Base-by-base conservation (phyloP, 805 yeast species). In the Tetrapisispora fleetii region DNA sequence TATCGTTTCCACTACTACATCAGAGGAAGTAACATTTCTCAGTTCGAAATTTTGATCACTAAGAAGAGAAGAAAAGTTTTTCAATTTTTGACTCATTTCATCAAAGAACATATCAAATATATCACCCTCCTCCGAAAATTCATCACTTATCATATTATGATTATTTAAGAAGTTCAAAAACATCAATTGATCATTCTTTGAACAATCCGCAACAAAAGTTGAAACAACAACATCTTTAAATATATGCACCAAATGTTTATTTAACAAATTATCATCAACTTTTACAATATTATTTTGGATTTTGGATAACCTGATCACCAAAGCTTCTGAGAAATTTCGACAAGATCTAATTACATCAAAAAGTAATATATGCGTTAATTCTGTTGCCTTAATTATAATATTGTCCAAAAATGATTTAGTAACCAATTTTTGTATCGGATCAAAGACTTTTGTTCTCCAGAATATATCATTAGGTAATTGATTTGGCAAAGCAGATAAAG, bases 1-100 rank as follows among this genome's bases (percentile, higher is more conserved):
- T 1, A 77, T 58, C 0, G 98, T 91, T 0, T 95, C 85, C 10
- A 91, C 75, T 1, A 91, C 78, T 0, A 79, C 61, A 53, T 79
- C 81, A 1, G 95, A 80, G 40, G 74, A 69, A 8, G 73, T 59
- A 1, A 88, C 76, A 40, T 81, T 75, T 22, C 79, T 78, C 0
- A 83, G 75, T 40, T 81, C 85, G 3, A 24, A 24, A 17, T 19
- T 8, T 8, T 8, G 11, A 18, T 30, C 18, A 5, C n/a, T 3
- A 40, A 40, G n/a, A 16, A 30, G n/a, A 17, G 37, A 28, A 13
- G 10, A 9, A 13, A 14, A 11, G 10, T 11, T 6, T 32, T 32
- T 32, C 5, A 32, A 32, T 3, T 18, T 21, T 39, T 24, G 9
- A 8, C 8, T 14, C 5, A 3, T n/a, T 6, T 22, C 17, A 13